A percentile compares a stretch with the other conserved stretches of the same genome.
Evolutionary conservation across 208 protist species (phyloP).

Genomic region (Acanthamoeba royreba): DNA sequence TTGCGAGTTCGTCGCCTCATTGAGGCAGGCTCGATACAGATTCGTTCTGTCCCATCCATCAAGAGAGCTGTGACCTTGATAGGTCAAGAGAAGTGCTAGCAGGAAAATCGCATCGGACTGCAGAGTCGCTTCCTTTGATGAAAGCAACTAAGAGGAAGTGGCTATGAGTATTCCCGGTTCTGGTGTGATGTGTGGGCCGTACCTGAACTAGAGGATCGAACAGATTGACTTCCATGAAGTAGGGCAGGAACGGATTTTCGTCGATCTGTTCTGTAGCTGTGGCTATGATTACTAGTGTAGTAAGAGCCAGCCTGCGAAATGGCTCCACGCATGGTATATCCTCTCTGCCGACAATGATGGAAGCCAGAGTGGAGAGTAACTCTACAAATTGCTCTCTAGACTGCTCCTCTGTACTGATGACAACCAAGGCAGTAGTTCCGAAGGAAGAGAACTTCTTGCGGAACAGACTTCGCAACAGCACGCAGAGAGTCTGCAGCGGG

Average conservation of each 20-base stretch:
- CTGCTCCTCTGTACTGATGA: conserved; percentile 59
- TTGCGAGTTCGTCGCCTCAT: no score
- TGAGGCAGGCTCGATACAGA: no score
- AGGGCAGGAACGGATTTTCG: conserved; percentile 67
- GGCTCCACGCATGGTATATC: not conserved
- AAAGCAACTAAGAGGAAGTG: not conserved
- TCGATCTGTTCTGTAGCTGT: conserved; percentile 67
- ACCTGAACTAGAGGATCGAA: conserved; percentile 25
- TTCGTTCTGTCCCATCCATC: no score
- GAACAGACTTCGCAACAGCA: conserved; percentile 69
- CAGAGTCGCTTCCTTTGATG: not conserved
- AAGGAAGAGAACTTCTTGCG: conserved; percentile 71
- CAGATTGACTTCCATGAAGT: conserved; percentile 64
- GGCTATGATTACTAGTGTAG: conserved; percentile 58
- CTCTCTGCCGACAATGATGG: not conserved
- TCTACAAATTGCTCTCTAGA: conserved; percentile 59
- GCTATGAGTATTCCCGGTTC: not conserved
- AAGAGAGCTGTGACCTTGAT: not conserved
- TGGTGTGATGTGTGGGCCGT: not conserved
- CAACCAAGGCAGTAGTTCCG: conserved; percentile 59
- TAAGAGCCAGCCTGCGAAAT: conserved; percentile 45
- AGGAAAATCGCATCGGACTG: not conserved
- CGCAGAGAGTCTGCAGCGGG: conserved; percentile 63
- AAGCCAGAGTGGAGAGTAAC: not conserved
- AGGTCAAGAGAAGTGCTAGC: not conserved